phyloP scores from a whole-genome alignment of 306 rosid species.

The Chamaecrista fasciculata region DNA sequence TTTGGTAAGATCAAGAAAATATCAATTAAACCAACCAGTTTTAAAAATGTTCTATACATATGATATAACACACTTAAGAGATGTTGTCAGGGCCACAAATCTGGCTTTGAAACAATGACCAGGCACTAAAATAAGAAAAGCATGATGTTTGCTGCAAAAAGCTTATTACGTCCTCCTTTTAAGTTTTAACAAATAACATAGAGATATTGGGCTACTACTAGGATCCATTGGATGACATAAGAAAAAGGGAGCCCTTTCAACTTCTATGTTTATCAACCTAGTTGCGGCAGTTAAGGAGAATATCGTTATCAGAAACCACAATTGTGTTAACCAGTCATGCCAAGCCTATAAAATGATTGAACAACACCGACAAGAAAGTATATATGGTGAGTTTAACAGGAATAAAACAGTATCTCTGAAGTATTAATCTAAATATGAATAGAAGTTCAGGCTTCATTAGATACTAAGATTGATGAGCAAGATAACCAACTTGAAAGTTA shows the following conservation, averaged over 20 bases:
- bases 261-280: not conserved
- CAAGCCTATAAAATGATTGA: not conserved
- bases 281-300: not conserved
- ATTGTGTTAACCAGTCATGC: not conserved
- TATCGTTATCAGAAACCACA: not conserved
- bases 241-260: not conserved
- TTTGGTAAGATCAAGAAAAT: constrained; percentile 7
- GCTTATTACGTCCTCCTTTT: not conserved
- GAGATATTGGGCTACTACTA: not conserved
- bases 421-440: not conserved
- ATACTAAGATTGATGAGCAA: not conserved
- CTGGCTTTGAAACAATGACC: not conserved
- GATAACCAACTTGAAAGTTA: not conserved
- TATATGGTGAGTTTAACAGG: not conserved
- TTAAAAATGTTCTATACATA: not conserved
- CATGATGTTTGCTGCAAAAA: not conserved
- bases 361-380: not conserved
- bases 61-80: not conserved
- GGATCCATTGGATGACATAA: not conserved
- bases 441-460: not conserved
- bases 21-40: not conserved
- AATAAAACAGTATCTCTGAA: not conserved
- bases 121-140: not conserved
- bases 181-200: not conserved
- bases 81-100: not conserved